These are phyloP conservation scores for Glarea lozoyensis DNA, from an alignment of 495 filamentous ascomycete genomes.

Conservation along the genomic window DNA sequence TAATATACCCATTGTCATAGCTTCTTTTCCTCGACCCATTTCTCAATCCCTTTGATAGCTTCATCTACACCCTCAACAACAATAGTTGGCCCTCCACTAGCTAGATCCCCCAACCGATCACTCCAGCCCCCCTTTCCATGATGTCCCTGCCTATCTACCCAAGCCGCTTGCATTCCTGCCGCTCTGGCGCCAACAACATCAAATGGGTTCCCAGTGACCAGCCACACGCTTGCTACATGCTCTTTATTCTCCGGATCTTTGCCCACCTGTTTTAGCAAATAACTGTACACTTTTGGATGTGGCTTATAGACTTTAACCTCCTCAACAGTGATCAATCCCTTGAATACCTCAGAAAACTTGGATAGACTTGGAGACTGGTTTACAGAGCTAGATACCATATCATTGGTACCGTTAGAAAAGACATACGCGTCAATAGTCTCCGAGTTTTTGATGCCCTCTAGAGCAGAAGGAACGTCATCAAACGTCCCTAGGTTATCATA, in stretches of 20 bases:
- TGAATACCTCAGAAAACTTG: slow-evolving; percentile 35
- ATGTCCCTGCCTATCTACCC: slow-evolving; percentile 31
- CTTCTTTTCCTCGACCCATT: slow-evolving; percentile 14
- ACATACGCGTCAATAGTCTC: slow-evolving; percentile 44
- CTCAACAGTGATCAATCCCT: slow-evolving; percentile 53
- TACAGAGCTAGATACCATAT: slow-evolving; percentile 56
- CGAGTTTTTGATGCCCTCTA: slow-evolving; percentile 33
- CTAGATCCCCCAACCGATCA: slow-evolving; percentile 36
- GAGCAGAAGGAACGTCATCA: slow-evolving; percentile 49
- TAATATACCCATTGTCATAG: too few relatives aligned
- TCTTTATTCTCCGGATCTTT: slow-evolving; percentile 11
- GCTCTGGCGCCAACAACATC: slow-evolving; percentile 55
- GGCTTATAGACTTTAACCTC: slow-evolving; percentile 59
- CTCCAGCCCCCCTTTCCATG: slow-evolving; percentile 34
- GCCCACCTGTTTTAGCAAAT: slow-evolving; percentile 46
- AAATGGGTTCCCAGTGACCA: slow-evolving; percentile 74
- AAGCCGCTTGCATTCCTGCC: slow-evolving; percentile 52
- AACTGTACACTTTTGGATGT: slow-evolving; percentile 50
- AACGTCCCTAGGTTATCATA: slow-evolving; percentile 67
- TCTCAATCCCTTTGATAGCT: slow-evolving; percentile 32
- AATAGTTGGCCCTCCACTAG: slow-evolving; percentile 32
- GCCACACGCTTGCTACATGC: slow-evolving; percentile 51
- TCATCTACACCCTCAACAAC: slow-evolving; percentile 40
- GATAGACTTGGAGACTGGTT: slow-evolving; percentile 45
- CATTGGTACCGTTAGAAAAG: slow-evolving; percentile 66